A percentile compares a stretch with the other conserved stretches of the same genome.
Evolutionary conservation across 352 stramenopile species (phyloP).

Genomic region (Globisporangium camurandrum): DNA sequence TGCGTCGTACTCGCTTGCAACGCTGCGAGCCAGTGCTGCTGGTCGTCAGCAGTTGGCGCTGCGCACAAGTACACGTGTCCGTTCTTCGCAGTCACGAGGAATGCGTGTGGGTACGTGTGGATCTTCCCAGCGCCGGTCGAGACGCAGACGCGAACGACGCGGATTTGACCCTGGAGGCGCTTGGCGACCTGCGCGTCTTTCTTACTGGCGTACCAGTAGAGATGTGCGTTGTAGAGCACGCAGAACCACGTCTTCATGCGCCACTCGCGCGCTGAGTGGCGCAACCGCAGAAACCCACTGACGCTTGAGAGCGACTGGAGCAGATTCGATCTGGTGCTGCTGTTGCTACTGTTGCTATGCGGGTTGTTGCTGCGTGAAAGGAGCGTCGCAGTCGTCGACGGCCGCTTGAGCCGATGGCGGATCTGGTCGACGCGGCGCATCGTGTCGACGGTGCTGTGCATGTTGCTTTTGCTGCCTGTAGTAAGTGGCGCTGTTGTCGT

Average conservation of each 20-base stretch:
- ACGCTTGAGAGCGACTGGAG: constrained; percentile 1
- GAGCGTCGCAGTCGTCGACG: constrained; percentile 12
- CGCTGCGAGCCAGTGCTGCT: constrained; percentile 19
- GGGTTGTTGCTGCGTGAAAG: constrained; percentile 19
- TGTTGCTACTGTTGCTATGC: constrained; percentile 24
- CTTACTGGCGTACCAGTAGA: constrained; percentile 25
- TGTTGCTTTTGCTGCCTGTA: not conserved
- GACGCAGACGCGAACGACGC: constrained; percentile 7
- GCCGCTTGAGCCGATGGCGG: constrained; percentile 8
- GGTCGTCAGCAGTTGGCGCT: constrained; percentile 16
- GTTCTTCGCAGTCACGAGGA: constrained; percentile 18
- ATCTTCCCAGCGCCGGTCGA: constrained; percentile 17
- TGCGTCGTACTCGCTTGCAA: not conserved
- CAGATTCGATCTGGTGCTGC: not conserved
- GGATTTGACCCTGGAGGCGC: constrained; percentile 12
- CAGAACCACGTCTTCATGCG: constrained; percentile 40
- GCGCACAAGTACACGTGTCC: constrained; percentile 25
- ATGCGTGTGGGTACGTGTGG: constrained; percentile 24
- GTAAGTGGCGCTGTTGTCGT: not conserved
- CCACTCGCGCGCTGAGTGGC: constrained; percentile 22
- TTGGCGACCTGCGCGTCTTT: constrained; percentile 19
- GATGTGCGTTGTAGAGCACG: constrained; percentile 18
- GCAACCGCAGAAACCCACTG: constrained; percentile 25
- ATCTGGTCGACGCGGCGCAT: constrained; percentile 14
- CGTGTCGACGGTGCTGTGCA: not conserved